phyloP scores from a whole-genome alignment of 108 stramenopile genomes.

The Fragilaria radians region DNA sequence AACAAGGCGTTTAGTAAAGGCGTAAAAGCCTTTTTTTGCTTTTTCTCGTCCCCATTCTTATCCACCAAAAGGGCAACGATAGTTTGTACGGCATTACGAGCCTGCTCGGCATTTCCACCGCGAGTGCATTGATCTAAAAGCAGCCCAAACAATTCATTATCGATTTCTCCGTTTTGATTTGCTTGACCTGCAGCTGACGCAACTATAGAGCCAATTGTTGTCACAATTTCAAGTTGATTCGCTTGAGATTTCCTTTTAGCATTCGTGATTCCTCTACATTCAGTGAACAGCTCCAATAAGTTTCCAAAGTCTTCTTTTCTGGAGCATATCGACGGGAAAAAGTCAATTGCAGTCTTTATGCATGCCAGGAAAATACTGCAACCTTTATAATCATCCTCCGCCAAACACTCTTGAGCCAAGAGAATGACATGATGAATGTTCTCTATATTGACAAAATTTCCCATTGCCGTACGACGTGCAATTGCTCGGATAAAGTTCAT shows the following conservation, averaged over 20 bases:
- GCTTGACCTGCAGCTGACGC: slow-evolving; percentile 43
- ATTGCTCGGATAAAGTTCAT: slow-evolving; percentile 52
- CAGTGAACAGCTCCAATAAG: slow-evolving; percentile 51
- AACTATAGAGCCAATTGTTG: slow-evolving; percentile 56
- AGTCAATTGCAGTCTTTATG: slow-evolving; percentile 36
- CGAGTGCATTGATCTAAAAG: slow-evolving; percentile 50
- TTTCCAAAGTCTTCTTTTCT: slow-evolving; percentile 44
- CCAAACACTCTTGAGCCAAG: slow-evolving; percentile 65
- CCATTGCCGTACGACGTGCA: slow-evolving; percentile 70
- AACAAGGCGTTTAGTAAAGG: slow-evolving; percentile 52
- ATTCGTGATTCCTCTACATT: slow-evolving; percentile 16
- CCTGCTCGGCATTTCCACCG: slow-evolving; percentile 76
- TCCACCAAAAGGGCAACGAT: slow-evolving; percentile 46
- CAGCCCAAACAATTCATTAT: slow-evolving; percentile 30
- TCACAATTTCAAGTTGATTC: slow-evolving; percentile 45
- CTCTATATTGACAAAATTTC: slow-evolving; percentile 57
- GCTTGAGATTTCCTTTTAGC: slow-evolving; percentile 27
- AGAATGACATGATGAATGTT: slow-evolving; percentile 59
- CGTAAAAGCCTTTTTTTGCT: slow-evolving; percentile 35
- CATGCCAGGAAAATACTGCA: slow-evolving; percentile 46
- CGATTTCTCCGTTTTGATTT: slow-evolving; percentile 1
- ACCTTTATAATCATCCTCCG: slow-evolving; percentile 44
- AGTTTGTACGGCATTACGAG: slow-evolving; percentile 63
- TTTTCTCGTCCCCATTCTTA: slow-evolving; percentile 1
- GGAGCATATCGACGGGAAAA: slow-evolving; percentile 47